Conservation (phyloP, 2,329 filamentous ascomycete genomes). For the Ceratocystiopsis sp. region DNA sequence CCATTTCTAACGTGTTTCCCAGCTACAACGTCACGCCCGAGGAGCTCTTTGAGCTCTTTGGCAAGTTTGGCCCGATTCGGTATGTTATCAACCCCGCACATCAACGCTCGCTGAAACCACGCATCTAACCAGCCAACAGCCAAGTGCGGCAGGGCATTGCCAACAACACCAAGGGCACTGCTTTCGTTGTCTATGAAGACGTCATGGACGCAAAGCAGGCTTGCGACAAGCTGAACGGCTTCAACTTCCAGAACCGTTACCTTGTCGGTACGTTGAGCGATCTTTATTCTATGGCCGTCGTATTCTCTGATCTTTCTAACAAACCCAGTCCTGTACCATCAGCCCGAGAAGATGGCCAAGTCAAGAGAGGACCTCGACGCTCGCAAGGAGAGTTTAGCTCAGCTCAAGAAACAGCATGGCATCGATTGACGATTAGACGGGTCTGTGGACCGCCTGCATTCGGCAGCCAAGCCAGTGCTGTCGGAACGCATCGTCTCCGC, state of each 20-base stretch:
- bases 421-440: slow-evolving; percentile 89
- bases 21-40: slow-evolving; percentile 99
- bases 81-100: slow-evolving; percentile 28
- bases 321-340: slow-evolving; percentile 39
- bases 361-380: slow-evolving; percentile 88
- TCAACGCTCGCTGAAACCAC: slow-evolving; percentile 1
- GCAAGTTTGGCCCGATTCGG: slow-evolving; percentile 92
- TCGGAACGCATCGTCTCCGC: slow-evolving; percentile 27
- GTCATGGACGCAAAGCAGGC: slow-evolving; percentile 97
- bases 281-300: slow-evolving; percentile 3
- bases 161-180: slow-evolving; percentile 93
- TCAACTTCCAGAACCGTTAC: slow-evolving; percentile 99
- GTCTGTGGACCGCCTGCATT: slow-evolving; percentile 39
- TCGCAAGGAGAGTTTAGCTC: slow-evolving; percentile 92
- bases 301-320: neutral
- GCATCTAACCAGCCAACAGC: slow-evolving; percentile 26
- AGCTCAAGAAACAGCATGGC: slow-evolving; percentile 92
- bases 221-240: slow-evolving; percentile 98
- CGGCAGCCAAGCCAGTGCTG: slow-evolving; percentile 6
- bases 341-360: slow-evolving; percentile 53
- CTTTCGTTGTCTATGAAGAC: slow-evolving; percentile 98
- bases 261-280: slow-evolving; percentile 61
- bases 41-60: slow-evolving; percentile 97
- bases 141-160: slow-evolving; percentile 98
- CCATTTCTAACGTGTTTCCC: slow-evolving; percentile 2